Percentiles rank a stretch among this genome's conserved stretches.
Evolutionary conservation across 1,284 basidiomycete species (phyloP).

Genomic region (Moniliophthora roreri): DNA sequence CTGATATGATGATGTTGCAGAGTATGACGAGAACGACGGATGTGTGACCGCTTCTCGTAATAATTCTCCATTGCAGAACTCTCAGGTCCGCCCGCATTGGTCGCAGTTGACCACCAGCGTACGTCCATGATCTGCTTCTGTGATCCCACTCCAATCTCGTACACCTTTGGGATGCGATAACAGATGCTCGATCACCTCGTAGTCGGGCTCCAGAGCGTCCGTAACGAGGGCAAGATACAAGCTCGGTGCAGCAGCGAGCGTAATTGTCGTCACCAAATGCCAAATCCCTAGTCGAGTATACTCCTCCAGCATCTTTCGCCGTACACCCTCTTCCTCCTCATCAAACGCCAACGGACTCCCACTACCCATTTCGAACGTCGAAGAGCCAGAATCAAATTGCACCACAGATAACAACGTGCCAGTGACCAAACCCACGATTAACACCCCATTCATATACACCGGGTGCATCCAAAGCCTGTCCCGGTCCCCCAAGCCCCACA

Average conservation of each 20-base stretch:
- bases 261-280: conserved; percentile 61
- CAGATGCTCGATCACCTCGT: conserved; percentile 48
- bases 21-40: conserved; percentile 61
- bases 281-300: conserved; percentile 64
- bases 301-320: conserved; percentile 55
- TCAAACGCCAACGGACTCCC: conserved; percentile 41
- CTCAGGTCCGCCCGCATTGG: conserved; percentile 56
- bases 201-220: conserved; percentile 50
- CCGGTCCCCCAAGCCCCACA: conserved; percentile 54
- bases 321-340: conserved; percentile 36
- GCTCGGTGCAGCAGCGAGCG: conserved; percentile 47
- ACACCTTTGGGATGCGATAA: conserved; percentile 48
- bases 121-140: too few relatives aligned
- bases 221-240: conserved; percentile 66
- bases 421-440: conserved; percentile 59
- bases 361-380: conserved; percentile 35
- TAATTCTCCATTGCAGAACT: conserved; percentile 59
- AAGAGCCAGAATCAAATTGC: conserved; percentile 38
- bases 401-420: conserved; percentile 52
- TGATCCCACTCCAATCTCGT: conserved; percentile 53
- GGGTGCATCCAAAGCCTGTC: conserved; percentile 60
- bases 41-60: conserved; percentile 80
- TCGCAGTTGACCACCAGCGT: conserved; percentile 57
- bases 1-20: conserved; percentile 69
- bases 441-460: conserved; percentile 48